These are phyloP conservation scores for Conringia planisiliqua DNA, from an alignment of 345 rosid genomes.

Conservation along the genomic window DNA sequence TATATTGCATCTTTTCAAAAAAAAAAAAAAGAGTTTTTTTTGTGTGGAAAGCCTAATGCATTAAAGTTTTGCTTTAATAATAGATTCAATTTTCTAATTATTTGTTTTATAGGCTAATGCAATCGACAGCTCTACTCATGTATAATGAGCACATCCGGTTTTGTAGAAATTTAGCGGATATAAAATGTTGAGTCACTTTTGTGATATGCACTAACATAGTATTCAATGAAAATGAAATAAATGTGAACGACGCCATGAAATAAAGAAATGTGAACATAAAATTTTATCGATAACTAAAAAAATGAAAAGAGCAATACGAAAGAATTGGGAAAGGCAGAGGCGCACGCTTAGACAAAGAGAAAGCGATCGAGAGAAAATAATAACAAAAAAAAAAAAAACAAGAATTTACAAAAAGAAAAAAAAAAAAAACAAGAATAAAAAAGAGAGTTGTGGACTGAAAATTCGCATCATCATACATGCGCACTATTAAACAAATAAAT, in stretches of 20 bases:
- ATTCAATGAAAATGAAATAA: not conserved
- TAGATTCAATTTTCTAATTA: not conserved
- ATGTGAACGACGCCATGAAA: not conserved
- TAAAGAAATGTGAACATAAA: constrained; percentile 14
- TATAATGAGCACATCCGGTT: not conserved
- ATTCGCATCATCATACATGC: constrained; percentile 31
- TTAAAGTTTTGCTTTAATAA: constrained; percentile 10
- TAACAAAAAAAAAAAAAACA: not conserved
- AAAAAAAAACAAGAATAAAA: not conserved
- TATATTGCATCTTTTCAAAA: not conserved
- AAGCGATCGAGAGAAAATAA: constrained; percentile 13
- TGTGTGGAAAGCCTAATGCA: not conserved
- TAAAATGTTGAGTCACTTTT: not conserved
- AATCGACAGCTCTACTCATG: not conserved
- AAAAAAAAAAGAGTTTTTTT: not conserved
- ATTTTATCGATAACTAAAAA: not conserved
- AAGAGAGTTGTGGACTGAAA: constrained; percentile 27
- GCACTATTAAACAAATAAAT: constrained; percentile 20
- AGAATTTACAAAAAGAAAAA: not conserved
- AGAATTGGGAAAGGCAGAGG: constrained; percentile 20
- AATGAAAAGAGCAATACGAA: not conserved
- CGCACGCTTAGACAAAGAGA: constrained; percentile 34
- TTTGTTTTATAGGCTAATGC: not conserved
- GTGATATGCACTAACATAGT: not conserved
- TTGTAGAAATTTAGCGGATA: not conserved